Base-by-base conservation (phyloP, 2,329 filamentous ascomycete genomes). In the Pezizomycotina sp. region DNA sequence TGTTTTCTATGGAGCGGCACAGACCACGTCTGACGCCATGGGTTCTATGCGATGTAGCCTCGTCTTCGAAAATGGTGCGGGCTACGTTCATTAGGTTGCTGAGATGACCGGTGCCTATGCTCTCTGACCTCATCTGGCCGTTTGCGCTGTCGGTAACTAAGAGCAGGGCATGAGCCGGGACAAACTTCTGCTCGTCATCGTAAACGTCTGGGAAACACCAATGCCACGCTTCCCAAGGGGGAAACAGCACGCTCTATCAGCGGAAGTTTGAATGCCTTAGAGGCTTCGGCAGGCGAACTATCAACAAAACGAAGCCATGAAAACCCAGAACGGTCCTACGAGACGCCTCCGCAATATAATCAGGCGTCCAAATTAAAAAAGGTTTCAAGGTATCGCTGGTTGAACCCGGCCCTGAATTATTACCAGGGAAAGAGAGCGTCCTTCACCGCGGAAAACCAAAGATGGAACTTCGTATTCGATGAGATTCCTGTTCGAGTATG, bases 251-350 rank as follows among this genome's bases (percentile, higher is more conserved):
- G 78, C 35, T 77, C 65, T 49, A 92, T 80, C 2, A 91, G 48
- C 42, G 75, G 74, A 34, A 67, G 64, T 48, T 74, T 77, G 3
- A 77, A 77, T 20, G 74, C 68, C 36, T 66, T 64, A 39, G 76
- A 78, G 1, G 72, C 74, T 45, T 95, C 84, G 6, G 66, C 65
- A 2, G 74, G 62, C 9, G 82, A 89, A 0, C 68, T 63, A 50
- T 92, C 81, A 3, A 78, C 71, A 51, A 98, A 92, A 4, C 83
- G 74, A 41, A 95, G 65, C 73, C 83, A 98, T 0, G 84, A 86
- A 57, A 95, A 95, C 2, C 73, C 68, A 9, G 71, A 68, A 31
- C 68, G 64, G 1, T 68, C 65, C n/a, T 25, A 35, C 19, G 19
- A 7, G 66, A 58, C 47, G 72, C 81, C 30, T 71, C 61, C 8